These are phyloP conservation scores for Aspergillus piperis DNA, from an alignment of 2,329 filamentous ascomycete genomes.

Conservation along the genomic window DNA sequence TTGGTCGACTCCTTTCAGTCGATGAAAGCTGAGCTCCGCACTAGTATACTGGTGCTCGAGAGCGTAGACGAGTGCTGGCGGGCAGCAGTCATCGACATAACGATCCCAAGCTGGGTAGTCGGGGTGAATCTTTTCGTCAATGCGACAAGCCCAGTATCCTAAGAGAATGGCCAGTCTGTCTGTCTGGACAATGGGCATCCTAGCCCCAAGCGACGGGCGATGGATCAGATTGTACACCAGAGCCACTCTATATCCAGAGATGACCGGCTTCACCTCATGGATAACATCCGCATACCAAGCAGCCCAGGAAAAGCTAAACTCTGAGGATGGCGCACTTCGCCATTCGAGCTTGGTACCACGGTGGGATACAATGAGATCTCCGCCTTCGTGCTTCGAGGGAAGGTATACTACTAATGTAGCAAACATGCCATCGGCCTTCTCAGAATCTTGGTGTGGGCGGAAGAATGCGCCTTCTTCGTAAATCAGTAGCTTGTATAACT, in stretches of 20 bases:
- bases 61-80: slow-evolving; percentile 5
- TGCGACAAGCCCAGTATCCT: neutral
- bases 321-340: slow-evolving; percentile 1
- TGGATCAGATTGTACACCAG: slow-evolving; percentile 17
- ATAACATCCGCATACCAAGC: slow-evolving; percentile 15
- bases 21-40: neutral
- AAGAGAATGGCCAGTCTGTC: neutral
- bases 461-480: slow-evolving; percentile 14
- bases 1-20: neutral
- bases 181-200: neutral
- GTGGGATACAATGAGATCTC: slow-evolving; percentile 10
- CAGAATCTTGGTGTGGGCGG: slow-evolving; percentile 10
- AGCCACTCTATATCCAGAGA: slow-evolving; percentile 13
- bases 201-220: slow-evolving; percentile 4
- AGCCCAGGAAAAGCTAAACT: slow-evolving; percentile 10
- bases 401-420: slow-evolving; percentile 15
- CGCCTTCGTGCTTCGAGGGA: slow-evolving; percentile 16
- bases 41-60: slow-evolving; percentile 9
- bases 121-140: no score
- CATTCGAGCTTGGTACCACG: neutral
- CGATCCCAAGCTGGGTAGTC: neutral
- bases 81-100: neutral
- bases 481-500: slow-evolving; percentile 16
- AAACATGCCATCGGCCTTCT: slow-evolving; percentile 16
- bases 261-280: slow-evolving; percentile 11